Percentiles rank a stretch among this genome's conserved stretches.
These are phyloP conservation scores for Leucaena leucocephala DNA, from an alignment of 306 rosid genomes.

Conservation along the genomic window DNA sequence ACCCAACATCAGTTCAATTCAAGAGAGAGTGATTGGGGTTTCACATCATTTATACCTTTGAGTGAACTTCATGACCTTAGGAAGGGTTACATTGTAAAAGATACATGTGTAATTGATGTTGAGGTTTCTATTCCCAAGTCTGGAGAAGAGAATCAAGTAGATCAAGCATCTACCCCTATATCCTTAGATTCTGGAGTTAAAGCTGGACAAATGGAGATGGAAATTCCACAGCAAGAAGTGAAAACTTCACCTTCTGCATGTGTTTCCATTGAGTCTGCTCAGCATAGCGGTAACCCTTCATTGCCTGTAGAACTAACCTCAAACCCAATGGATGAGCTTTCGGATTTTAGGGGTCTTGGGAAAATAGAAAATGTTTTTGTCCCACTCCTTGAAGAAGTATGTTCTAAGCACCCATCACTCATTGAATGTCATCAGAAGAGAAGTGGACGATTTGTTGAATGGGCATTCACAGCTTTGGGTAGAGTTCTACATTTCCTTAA, in stretches of 20 bases:
- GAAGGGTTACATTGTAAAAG: slow-evolving; percentile 54
- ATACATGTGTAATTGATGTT: slow-evolving; percentile 58
- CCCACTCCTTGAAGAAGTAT: slow-evolving; percentile 25
- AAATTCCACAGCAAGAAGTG: neutral
- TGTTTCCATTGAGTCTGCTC: neutral
- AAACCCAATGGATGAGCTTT: neutral
- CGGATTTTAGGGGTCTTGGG: slow-evolving; percentile 24
- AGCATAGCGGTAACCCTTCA: neutral
- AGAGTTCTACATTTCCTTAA: slow-evolving; percentile 28
- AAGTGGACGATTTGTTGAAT: slow-evolving; percentile 2
- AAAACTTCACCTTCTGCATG: neutral
- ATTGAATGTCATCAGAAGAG: slow-evolving; percentile 24
- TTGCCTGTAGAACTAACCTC: neutral
- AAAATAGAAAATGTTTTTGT: slow-evolving; percentile 7
- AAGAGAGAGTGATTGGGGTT: slow-evolving; percentile 59
- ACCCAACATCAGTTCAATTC: slow-evolving; percentile 53
- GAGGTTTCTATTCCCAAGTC: slow-evolving; percentile 46
- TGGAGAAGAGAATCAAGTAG: neutral
- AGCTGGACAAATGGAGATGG: slow-evolving; percentile 14
- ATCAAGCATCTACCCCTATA: neutral
- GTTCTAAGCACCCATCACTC: slow-evolving; percentile 26
- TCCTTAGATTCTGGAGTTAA: neutral
- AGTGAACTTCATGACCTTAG: slow-evolving; percentile 46
- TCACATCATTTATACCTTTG: slow-evolving; percentile 52
- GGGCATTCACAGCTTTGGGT: slow-evolving; percentile 39